phyloP scores from a whole-genome alignment of 441 rosid genomes.

The Bocquillonia castaneifolia region DNA sequence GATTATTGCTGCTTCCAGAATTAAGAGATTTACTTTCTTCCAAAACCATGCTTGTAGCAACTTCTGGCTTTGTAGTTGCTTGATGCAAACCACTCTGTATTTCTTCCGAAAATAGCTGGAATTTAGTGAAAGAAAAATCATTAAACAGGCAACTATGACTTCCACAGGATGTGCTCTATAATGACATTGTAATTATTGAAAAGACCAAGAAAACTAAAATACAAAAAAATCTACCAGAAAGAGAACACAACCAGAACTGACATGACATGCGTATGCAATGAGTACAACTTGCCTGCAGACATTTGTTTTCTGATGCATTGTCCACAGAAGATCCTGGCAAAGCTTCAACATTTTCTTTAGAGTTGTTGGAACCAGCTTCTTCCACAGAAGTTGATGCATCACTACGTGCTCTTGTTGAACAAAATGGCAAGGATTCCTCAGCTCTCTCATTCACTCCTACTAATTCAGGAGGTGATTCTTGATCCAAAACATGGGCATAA shows the following conservation, averaged over 20 bases:
- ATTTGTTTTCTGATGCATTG: conserved; percentile 24
- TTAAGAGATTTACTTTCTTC: conserved; percentile 23
- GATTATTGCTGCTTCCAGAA: conserved; percentile 21
- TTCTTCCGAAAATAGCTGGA: conserved; percentile 40
- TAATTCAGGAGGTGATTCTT: conserved; percentile 19
- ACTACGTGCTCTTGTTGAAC: conserved; percentile 10
- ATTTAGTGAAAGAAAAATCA: neutral
- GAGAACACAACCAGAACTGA: neutral
- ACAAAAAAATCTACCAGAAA: neutral
- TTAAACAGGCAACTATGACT: neutral
- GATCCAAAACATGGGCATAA: conserved; percentile 24
- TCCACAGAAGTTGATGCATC: conserved; percentile 16
- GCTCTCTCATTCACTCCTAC: conserved; percentile 14
- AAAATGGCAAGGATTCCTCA: conserved; percentile 19
- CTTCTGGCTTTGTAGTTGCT: conserved; percentile 21
- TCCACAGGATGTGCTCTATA: neutral
- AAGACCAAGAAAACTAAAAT: neutral
- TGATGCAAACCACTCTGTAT: conserved; percentile 14
- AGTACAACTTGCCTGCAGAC: conserved; percentile 35
- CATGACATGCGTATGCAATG: neutral
- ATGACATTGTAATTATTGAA: neutral
- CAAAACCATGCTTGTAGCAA: conserved; percentile 13
- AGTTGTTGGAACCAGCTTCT: conserved; percentile 18
- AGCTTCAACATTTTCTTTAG: conserved; percentile 11
- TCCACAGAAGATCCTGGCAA: conserved; percentile 11